Evolutionary conservation across 176 grass and related monocot genomes (phyloP).

Genomic region (Poa annua): DNA sequence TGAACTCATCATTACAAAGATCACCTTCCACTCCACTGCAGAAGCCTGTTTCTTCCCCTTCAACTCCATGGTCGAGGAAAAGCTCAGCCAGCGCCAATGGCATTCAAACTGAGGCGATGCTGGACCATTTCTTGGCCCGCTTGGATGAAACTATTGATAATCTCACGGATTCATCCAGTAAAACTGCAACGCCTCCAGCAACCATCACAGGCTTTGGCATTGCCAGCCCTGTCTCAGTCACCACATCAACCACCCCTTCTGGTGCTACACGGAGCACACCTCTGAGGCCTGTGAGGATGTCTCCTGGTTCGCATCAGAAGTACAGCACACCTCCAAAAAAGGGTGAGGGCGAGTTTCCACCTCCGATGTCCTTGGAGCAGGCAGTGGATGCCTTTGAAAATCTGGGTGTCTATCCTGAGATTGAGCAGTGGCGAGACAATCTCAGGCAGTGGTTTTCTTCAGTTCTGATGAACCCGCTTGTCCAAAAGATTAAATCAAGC

Average conservation of each 20-base stretch:
- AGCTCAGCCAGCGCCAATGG: conserved; percentile 75
- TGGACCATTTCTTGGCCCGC: conserved; percentile 79
- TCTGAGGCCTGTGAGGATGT: conserved; percentile 89
- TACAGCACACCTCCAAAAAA: conserved; percentile 83
- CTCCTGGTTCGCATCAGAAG: conserved; percentile 81
- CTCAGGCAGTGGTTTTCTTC: conserved; percentile 98
- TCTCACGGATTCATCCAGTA: conserved; percentile 59
- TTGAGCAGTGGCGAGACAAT: conserved; percentile 83
- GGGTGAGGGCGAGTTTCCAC: conserved; percentile 85
- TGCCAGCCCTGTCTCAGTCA: conserved; percentile 69
- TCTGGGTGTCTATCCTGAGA: conserved; percentile 86
- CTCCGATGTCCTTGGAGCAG: conserved; percentile 90
- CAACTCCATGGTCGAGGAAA: conserved; percentile 89
- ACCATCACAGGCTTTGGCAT: conserved; percentile 57
- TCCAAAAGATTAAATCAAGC: conserved; percentile 80
- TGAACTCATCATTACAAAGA: conserved; percentile 49
- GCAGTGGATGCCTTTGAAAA: conserved; percentile 68
- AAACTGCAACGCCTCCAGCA: conserved; percentile 59
- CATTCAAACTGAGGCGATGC: conserved; percentile 83
- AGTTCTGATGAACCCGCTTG: conserved; percentile 76
- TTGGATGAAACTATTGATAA: conserved; percentile 74
- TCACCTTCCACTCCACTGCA: conserved; percentile 65
- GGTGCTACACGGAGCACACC: conserved; percentile 78
- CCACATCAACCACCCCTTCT: conserved; percentile 62
- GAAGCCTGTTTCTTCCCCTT: conserved; percentile 67